Base-by-base conservation (phyloP, 257 asterid species). In the Cruciata laevipes region DNA sequence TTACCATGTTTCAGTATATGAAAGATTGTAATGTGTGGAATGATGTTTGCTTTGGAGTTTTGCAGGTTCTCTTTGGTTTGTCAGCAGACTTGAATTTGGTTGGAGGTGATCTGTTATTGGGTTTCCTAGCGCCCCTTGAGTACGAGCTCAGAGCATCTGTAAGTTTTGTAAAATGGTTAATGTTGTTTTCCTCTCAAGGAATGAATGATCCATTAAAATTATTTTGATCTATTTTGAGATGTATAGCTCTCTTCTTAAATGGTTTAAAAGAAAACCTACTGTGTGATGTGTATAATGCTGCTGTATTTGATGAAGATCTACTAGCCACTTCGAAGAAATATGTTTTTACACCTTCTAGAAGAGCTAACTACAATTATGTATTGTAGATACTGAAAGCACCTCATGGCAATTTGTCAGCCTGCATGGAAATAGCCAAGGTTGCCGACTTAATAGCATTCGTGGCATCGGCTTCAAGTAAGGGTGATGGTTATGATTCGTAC, bases 371-470 rank as follows among this genome's bases (percentile, higher is more conserved):
- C 23, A 42, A 21, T 77, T 74, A 16, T 62, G 42, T 71, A 71
- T 33, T 63, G 68, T 72, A 90, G 97, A 89, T 94, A 71, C 77
- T 94, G 77, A 87, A 85, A 84, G 97, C 99, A n/a, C 97, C 96
- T 40, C 86, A 88, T 77, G 92, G 95, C 60, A 92, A 93, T 84
- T 70, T 93, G 71, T 73, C 84, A 76, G 74, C 92, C 17, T 94
- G 96, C 87, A 83, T 94, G 90, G 96, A 94, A 83, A 3, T 24
- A 21, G 40, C 61, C 74, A 74, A 93, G 99, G 89, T 88, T 75
- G 96, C 99, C 78, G 99, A 94, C 85, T 84, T 90, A 78, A 83
- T 94, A 80, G 97, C 92, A 70, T 94, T 94, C 81, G 96, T 94
- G 71, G 93, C 95, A 78, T n/a, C n/a, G n/a, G 79, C 85, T 72